A percentile compares a stretch with the other conserved stretches of the same genome.
Conservation (phyloP, 805 yeast species). For the Candida schatavii region DNA sequence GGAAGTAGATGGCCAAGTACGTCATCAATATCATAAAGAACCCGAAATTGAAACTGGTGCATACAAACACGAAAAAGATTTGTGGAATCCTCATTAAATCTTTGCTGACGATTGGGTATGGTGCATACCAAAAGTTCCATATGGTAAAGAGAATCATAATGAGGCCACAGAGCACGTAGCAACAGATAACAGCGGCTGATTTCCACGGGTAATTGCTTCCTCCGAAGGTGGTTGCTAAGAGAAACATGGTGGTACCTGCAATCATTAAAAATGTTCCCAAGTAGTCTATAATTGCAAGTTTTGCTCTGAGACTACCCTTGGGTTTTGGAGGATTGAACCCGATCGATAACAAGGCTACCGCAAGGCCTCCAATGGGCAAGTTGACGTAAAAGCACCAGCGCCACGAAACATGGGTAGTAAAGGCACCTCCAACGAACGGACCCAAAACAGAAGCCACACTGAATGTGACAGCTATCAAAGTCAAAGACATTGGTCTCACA, state of each 20-base stretch:
- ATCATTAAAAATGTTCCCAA: slow-evolving; percentile 45
- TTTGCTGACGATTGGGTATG: slow-evolving; percentile 45
- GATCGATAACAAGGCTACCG: slow-evolving; percentile 34
- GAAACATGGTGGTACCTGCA: slow-evolving; percentile 42
- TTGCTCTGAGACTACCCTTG: slow-evolving; percentile 33
- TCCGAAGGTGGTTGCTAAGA: slow-evolving; percentile 54
- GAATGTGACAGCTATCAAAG: slow-evolving; percentile 40
- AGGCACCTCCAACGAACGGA: slow-evolving; percentile 66
- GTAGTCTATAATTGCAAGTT: slow-evolving; percentile 45
- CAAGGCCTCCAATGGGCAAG: slow-evolving; percentile 60
- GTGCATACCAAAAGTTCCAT: slow-evolving; percentile 41
- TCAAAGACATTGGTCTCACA: slow-evolving; percentile 37
- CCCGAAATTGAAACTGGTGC: slow-evolving; percentile 32
- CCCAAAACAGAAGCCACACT: slow-evolving; percentile 55
- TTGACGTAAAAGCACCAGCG: slow-evolving; percentile 76
- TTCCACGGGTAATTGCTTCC: slow-evolving; percentile 52
- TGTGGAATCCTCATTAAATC: slow-evolving; percentile 36
- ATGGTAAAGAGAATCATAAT: slow-evolving; percentile 30
- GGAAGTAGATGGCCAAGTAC: slow-evolving; percentile 38
- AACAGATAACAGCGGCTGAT: slow-evolving; percentile 50
- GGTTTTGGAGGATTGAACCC: slow-evolving; percentile 49
- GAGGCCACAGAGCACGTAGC: slow-evolving; percentile 46
- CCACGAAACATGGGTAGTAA: slow-evolving; percentile 59
- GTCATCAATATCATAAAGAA: slow-evolving; percentile 38
- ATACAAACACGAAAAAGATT: slow-evolving; percentile 36